Evolutionary conservation across 2,329 filamentous ascomycete genomes (phyloP), one percentile per base, ranked within the genome.

Genomic region (Phialophora chinensis): DNA sequence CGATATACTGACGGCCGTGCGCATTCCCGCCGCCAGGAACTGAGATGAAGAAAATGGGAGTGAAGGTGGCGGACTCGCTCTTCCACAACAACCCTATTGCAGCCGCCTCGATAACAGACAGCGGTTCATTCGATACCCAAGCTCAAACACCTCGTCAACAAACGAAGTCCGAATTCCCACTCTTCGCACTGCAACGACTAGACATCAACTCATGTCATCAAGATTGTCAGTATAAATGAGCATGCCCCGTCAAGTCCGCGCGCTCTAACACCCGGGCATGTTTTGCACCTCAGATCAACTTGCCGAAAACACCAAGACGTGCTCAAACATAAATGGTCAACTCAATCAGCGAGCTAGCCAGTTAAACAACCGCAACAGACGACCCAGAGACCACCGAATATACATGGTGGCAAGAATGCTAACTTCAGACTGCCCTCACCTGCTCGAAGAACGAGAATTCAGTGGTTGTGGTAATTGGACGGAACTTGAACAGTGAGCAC

Each of bases 1-100:
- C 27, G 88, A 91, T 70, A 90, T 91, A 25, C 77, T 94, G 64
- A 83, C 79, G 62, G 78, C 77, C 14, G 69, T 69, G 12, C 67
- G 64, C 17, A 27, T 70, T 17, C 12, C 49, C 49, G 25, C 4
- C 20, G 23, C 38, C 38, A 44, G 6, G 38, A 44, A 8, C 7
- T 44, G 17, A 44, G 17, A 4, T 8, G 17, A n/a, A 44, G 7
- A 44, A 7, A 2, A n/a, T 20, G 17, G 38, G 17, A 44, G 17
- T 44, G 17, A n/a, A n/a, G 14, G 7, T n/a, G 5, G 5, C 14
- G 38, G 38, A 44, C 38, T 44, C 17, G 38, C 38, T 44, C 38
- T n/a, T 44, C 17, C 6, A n/a, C 38, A 4, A 7, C 17, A 44
- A n/a, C 4, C 14, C 38, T 8, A n/a, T n/a, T 44, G 38, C 38